Evolutionary conservation across 352 stramenopile genomes (phyloP).

Genomic region (Globisporangium uncinulatum): DNA sequence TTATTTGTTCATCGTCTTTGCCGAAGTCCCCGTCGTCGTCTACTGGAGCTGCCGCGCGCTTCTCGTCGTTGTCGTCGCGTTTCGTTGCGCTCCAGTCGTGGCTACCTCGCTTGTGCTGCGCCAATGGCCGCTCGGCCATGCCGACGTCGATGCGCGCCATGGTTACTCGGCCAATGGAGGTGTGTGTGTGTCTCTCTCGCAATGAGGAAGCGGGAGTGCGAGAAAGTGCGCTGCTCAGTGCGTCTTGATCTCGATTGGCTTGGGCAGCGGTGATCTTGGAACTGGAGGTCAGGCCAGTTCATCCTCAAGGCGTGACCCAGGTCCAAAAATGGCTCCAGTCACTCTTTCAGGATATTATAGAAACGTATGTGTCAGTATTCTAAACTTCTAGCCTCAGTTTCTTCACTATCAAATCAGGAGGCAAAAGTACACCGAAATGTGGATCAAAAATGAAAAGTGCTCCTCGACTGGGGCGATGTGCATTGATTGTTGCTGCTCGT

Average conservation of each 20-base stretch:
- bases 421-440: not conserved
- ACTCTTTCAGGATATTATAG: too few relatives aligned
- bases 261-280: too few relatives aligned
- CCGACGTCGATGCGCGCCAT: conserved; percentile 9
- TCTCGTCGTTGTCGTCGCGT: conserved; percentile 5
- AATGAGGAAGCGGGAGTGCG: not conserved
- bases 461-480: conserved; percentile 11
- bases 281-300: too few relatives aligned
- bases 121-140: not conserved
- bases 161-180: not conserved
- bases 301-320: too few relatives aligned
- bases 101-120: not conserved
- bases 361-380: too few relatives aligned
- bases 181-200: conserved; percentile 2
- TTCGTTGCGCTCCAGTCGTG: not conserved
- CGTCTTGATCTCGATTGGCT: too few relatives aligned
- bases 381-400: too few relatives aligned
- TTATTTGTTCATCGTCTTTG: not conserved
- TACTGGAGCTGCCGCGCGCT: conserved; percentile 9
- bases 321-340: too few relatives aligned
- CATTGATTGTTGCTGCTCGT: conserved; percentile 7
- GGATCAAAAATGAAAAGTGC: conserved; percentile 1
- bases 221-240: conserved; percentile 1
- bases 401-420: not conserved
- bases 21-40: conserved; percentile 5